Percentiles rank a stretch among this genome's conserved stretches.
These are phyloP conservation scores for Westerdykella sp. DNA, from an alignment of 2,329 filamentous ascomycete genomes.

Conservation along the genomic window DNA sequence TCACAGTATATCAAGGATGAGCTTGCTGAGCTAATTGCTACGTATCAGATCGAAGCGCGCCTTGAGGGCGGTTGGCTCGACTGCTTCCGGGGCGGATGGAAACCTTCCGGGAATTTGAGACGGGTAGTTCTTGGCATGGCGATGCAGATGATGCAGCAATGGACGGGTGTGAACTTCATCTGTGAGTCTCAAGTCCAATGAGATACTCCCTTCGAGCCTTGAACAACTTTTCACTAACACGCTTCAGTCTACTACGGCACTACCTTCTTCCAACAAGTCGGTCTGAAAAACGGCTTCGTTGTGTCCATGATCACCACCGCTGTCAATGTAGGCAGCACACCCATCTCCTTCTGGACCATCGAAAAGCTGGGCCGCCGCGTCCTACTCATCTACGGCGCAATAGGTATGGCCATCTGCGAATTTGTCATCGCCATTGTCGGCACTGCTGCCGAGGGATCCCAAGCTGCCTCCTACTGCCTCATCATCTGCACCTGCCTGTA, in stretches of 20 bases:
- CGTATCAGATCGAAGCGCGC: conserved; percentile 72
- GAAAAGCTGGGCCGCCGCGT: conserved; percentile 75
- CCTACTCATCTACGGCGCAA: conserved; percentile 70
- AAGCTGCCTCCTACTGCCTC: conserved; percentile 48
- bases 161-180: conserved; percentile 80
- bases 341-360: conserved; percentile 79
- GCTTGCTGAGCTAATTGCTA: conserved; percentile 79
- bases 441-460: conserved; percentile 38
- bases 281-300: conserved; percentile 71
- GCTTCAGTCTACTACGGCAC: conserved; percentile 52
- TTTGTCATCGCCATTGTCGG: conserved; percentile 74
- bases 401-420: conserved; percentile 80
- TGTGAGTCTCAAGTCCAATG: conserved; percentile 12
- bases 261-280: conserved; percentile 73
- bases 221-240: conserved; percentile 6
- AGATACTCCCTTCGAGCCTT: neutral
- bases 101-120: conserved; percentile 47
- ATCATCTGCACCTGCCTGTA: conserved; percentile 87
- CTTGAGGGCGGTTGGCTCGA: conserved; percentile 54
- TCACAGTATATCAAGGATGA: conserved; percentile 73
- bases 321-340: conserved; percentile 81
- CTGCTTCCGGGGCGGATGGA: conserved; percentile 54
- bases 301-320: conserved; percentile 81
- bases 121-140: conserved; percentile 44
- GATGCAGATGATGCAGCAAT: conserved; percentile 49